These are phyloP conservation scores for Cordyceps cateniannulata DNA, from an alignment of 2,329 filamentous ascomycete genomes.

Conservation along the genomic window DNA sequence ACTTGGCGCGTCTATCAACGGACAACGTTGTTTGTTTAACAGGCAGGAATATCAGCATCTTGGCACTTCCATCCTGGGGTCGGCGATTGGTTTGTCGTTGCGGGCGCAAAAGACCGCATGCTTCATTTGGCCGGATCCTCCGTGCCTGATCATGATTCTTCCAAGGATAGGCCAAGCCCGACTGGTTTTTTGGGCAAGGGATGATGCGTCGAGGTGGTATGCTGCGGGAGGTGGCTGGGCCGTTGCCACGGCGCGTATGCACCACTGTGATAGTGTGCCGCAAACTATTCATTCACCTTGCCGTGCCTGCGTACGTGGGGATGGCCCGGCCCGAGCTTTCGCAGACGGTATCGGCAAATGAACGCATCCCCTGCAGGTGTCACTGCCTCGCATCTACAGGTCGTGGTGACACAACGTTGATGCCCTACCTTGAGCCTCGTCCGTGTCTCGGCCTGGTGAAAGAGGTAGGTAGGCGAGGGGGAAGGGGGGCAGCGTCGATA, in stretches of 20 bases:
- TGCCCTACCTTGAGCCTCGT: not conserved
- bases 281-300: no score
- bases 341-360: not conserved
- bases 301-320: no score
- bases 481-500: not conserved
- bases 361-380: not conserved
- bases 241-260: not conserved
- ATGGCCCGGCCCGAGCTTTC: not conserved
- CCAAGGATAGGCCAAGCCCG: not conserved
- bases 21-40: no score
- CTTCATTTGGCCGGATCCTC: no score
- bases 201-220: not conserved
- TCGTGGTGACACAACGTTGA: not conserved
- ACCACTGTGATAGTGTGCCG: no score
- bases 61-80: no score
- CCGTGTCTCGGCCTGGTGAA: not conserved
- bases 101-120: no score
- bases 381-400: not conserved
- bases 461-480: not conserved
- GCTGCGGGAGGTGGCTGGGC: not conserved
- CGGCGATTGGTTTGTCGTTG: no score
- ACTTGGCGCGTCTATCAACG: no score
- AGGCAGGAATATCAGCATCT: no score
- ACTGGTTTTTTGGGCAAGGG: not conserved
- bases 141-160: not conserved